These are phyloP conservation scores for Lojkania enalia DNA, from an alignment of 2,329 filamentous ascomycete species.

Conservation along the genomic window DNA sequence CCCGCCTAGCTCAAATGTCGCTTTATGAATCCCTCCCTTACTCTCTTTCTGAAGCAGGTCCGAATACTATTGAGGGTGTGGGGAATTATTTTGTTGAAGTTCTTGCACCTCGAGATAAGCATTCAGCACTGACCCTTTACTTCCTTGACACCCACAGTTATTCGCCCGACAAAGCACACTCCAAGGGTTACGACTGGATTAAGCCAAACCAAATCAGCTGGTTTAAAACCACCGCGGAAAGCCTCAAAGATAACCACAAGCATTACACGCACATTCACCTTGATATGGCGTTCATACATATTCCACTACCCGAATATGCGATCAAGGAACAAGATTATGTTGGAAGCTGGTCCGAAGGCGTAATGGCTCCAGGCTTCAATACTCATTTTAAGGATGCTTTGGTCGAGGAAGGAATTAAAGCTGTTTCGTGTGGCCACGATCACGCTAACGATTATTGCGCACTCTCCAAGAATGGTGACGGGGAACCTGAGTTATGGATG, in stretches of 20 bases:
- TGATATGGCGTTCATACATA: constrained; percentile 96
- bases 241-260: constrained; percentile 69
- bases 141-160: constrained; percentile 92
- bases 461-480: constrained; percentile 56
- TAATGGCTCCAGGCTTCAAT: constrained; percentile 88
- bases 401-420: constrained; percentile 79
- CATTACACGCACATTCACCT: constrained; percentile 92
- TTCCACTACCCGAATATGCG: constrained; percentile 86
- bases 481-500: constrained; percentile 77
- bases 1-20: constrained; percentile 78
- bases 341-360: constrained; percentile 77
- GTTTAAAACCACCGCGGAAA: constrained; percentile 79
- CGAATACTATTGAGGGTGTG: constrained; percentile 81
- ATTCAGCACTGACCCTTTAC: constrained; percentile 93
- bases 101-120: constrained; percentile 75
- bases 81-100: constrained; percentile 96
- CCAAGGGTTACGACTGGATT: constrained; percentile 95
- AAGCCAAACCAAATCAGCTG: constrained; percentile 93
- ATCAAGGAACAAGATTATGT: constrained; percentile 57
- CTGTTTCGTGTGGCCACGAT: constrained; percentile 92
- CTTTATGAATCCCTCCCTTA: constrained; percentile 86
- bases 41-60: constrained; percentile 82
- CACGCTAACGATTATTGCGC: constrained; percentile 97
- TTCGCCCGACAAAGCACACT: constrained; percentile 84
- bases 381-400: constrained; percentile 91